Evolutionary conservation across 2,329 filamentous ascomycete species (phyloP).

Genomic region (Claviceps monticola): DNA sequence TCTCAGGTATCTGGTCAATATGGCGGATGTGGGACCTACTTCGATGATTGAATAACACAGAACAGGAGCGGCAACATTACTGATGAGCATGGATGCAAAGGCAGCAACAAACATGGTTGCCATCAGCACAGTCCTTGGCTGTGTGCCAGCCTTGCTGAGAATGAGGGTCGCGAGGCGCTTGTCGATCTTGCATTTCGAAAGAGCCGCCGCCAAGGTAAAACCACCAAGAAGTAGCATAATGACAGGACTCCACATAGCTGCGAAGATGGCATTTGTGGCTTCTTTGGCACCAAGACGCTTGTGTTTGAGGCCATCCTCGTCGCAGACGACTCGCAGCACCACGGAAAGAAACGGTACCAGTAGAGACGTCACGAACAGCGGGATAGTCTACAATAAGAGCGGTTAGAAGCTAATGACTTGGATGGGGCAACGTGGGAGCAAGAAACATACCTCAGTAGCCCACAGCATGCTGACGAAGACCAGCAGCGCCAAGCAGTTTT

Average conservation of each 20-base stretch:
- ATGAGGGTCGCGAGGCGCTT: constrained; percentile 95
- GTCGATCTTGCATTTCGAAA: constrained; percentile 96
- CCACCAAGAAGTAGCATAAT: constrained; percentile 96
- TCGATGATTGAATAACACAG: constrained; percentile 97
- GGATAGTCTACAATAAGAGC: constrained; percentile 55
- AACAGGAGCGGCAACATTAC: constrained; percentile 92
- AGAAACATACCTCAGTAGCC: constrained; percentile 67
- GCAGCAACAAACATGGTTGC: constrained; percentile 98
- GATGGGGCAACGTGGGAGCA: background rate
- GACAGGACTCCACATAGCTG: constrained; percentile 97
- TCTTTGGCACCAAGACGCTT: constrained; percentile 62
- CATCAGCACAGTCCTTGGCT: constrained; percentile 76
- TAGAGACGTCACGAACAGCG: constrained; percentile 89
- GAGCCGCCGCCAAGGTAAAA: constrained; percentile 85
- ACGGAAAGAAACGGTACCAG: constrained; percentile 90
- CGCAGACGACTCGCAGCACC: constrained; percentile 68
- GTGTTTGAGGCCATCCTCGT: constrained; percentile 46
- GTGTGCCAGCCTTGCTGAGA: constrained; percentile 88
- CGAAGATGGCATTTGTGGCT: constrained; percentile 74
- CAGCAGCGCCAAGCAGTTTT: constrained; percentile 89
- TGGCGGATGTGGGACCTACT: constrained; percentile 33
- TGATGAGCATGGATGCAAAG: constrained; percentile 98
- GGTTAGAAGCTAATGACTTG: background rate
- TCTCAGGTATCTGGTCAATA: background rate
- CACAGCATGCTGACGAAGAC: constrained; percentile 88